These are phyloP conservation scores for Pulveroboletus sp. DNA, from an alignment of 768 basidiomycete genomes.

Conservation along the genomic window DNA sequence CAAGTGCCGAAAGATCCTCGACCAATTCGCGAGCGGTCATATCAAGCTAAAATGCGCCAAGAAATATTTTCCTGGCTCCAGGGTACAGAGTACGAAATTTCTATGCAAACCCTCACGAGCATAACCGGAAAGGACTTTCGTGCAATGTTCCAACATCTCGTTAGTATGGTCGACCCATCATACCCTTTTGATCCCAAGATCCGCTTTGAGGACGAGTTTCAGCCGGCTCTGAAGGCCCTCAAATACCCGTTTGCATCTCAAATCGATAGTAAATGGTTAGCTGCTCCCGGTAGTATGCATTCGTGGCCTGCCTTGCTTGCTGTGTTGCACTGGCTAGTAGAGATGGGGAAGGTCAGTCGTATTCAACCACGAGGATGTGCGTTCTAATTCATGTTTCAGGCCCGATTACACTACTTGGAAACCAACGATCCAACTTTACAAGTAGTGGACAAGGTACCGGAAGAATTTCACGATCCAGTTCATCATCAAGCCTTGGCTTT, in stretches of 20 bases:
- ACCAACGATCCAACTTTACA: slow-evolving; percentile 71
- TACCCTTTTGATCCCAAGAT: slow-evolving; percentile 54
- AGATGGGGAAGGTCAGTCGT: slow-evolving; percentile 71
- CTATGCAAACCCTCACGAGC: slow-evolving; percentile 63
- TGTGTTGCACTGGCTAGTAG: slow-evolving; percentile 90
- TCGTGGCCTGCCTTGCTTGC: slow-evolving; percentile 91
- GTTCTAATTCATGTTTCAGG: slow-evolving; percentile 18
- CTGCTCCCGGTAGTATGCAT: slow-evolving; percentile 84
- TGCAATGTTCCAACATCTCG: slow-evolving; percentile 76
- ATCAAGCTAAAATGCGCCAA: slow-evolving; percentile 72
- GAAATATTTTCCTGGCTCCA: slow-evolving; percentile 74
- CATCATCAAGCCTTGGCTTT: slow-evolving; percentile 80
- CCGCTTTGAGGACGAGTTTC: slow-evolving; percentile 81
- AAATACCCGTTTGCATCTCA: slow-evolving; percentile 79
- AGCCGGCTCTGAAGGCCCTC: slow-evolving; percentile 68
- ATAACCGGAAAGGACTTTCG: slow-evolving; percentile 89
- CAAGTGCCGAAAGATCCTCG: slow-evolving; percentile 71
- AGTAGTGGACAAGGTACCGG: slow-evolving; percentile 56
- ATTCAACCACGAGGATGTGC: not conserved
- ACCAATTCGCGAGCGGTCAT: slow-evolving; percentile 72
- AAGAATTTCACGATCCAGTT: slow-evolving; percentile 71
- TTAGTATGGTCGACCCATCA: slow-evolving; percentile 66
- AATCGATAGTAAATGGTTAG: slow-evolving; percentile 83
- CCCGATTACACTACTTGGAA: slow-evolving; percentile 45
- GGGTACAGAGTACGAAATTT: slow-evolving; percentile 62